phyloP scores from a whole-genome alignment of 179 eudicot genomes.

The Beta lomatogona region DNA sequence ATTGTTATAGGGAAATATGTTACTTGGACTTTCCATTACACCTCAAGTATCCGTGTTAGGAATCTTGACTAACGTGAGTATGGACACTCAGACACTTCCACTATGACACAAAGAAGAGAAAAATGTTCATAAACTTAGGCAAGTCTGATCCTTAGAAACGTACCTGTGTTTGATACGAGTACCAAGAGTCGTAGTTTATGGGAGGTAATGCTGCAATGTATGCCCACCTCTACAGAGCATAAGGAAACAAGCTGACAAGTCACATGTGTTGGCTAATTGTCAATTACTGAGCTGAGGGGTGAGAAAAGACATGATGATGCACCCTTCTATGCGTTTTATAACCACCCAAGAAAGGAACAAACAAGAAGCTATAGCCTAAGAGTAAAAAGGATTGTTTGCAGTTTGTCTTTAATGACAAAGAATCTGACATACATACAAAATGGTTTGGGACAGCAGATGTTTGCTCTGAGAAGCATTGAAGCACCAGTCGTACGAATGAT shows the following conservation, averaged over 20 bases:
- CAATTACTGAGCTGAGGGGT: not conserved
- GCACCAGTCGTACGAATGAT: not conserved
- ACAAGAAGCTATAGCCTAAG: too few species aligned
- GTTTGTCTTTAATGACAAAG: too few species aligned
- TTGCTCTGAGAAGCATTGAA: not conserved
- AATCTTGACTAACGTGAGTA: not conserved
- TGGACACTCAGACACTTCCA: not conserved
- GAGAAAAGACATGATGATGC: not conserved
- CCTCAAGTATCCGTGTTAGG: too few species aligned
- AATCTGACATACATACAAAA: too few species aligned
- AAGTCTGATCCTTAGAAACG: not conserved
- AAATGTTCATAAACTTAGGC: not conserved
- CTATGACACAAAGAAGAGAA: not conserved
- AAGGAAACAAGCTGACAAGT: not conserved
- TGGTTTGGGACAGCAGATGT: too few species aligned
- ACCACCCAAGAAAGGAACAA: not conserved
- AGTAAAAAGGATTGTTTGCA: too few species aligned
- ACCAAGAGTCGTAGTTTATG: not conserved
- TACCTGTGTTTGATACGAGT: not conserved
- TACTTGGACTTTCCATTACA: not conserved
- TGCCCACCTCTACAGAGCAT: not conserved
- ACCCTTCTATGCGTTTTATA: not conserved
- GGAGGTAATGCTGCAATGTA: not conserved
- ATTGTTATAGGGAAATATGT: not conserved
- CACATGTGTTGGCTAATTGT: not conserved